These are phyloP conservation scores for Pseudocercospora pini-densiflorae DNA, from an alignment of 2,329 filamentous ascomycete genomes.

Conservation along the genomic window DNA sequence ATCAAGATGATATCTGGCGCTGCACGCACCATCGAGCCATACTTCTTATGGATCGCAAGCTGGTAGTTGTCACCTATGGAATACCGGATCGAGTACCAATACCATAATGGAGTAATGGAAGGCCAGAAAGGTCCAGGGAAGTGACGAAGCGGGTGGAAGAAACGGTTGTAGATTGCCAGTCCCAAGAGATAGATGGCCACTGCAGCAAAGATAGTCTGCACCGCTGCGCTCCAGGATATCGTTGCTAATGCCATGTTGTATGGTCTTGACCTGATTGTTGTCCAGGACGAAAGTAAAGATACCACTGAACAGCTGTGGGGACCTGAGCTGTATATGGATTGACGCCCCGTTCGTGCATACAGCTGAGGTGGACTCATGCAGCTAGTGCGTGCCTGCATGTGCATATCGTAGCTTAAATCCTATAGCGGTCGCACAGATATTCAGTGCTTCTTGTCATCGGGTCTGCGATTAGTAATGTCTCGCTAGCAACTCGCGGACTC, in stretches of 20 bases:
- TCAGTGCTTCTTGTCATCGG: neutral
- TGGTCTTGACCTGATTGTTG: too few relatives aligned
- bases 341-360: neutral
- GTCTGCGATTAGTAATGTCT: too few relatives aligned
- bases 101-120: conserved; percentile 22
- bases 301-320: neutral
- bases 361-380: neutral
- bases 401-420: neutral
- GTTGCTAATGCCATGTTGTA: neutral
- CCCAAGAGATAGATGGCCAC: neutral
- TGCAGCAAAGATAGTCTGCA: neutral
- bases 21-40: conserved; percentile 52
- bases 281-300: too few relatives aligned
- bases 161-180: conserved; percentile 44
- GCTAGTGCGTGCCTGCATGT: neutral
- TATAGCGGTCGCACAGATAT: too few relatives aligned
- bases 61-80: conserved; percentile 6
- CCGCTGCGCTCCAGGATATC: neutral
- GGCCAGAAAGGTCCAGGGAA: conserved; percentile 46
- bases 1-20: conserved; percentile 54
- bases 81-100: conserved; percentile 10
- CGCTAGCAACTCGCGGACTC: too few relatives aligned
- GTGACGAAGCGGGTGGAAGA: conserved; percentile 48
- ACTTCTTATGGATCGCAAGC: conserved; percentile 40
- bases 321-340: neutral